phyloP scores from a whole-genome alignment of 371 early-diverging fungal species.

The Thermomucor indicae-seudaticae region DNA sequence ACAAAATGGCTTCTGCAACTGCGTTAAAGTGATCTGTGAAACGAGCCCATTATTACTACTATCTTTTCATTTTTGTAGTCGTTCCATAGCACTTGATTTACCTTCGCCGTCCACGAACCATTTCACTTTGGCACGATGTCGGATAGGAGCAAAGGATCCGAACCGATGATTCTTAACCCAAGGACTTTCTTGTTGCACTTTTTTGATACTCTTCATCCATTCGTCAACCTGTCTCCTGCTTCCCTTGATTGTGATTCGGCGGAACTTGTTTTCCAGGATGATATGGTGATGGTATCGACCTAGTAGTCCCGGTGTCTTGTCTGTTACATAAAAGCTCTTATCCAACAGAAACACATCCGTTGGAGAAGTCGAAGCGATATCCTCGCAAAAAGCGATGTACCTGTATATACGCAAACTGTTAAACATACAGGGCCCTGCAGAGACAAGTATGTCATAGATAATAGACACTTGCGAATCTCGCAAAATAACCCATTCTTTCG shows the following conservation, averaged over 20 bases:
- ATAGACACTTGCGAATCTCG: conserved; percentile 61
- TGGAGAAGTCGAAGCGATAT: conserved; percentile 47
- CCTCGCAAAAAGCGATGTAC: conserved; percentile 52
- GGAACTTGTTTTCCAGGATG: conserved; percentile 50
- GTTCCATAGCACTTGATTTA: conserved; percentile 4
- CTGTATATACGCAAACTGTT: conserved; percentile 26
- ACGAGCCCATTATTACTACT: conserved; percentile 7
- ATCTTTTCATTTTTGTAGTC: background rate
- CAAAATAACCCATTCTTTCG: conserved; percentile 69
- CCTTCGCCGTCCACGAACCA: conserved; percentile 82
- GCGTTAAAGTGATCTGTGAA: conserved; percentile 73
- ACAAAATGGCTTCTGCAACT: conserved; percentile 68
- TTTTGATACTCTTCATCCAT: conserved; percentile 57
- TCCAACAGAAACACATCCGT: conserved; percentile 41
- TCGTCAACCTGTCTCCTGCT: conserved; percentile 61
- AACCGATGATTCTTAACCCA: conserved; percentile 73
- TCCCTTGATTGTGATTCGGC: conserved; percentile 66
- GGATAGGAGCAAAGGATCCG: conserved; percentile 78
- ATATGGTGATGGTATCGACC: conserved; percentile 49
- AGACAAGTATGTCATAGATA: background rate
- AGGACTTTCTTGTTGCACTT: conserved; percentile 55
- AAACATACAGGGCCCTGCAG: too few species aligned
- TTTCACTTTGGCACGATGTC: conserved; percentile 59
- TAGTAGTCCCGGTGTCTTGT: conserved; percentile 25
- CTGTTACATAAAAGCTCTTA: conserved; percentile 21